Evolutionary conservation across 306 rosid species (phyloP), one percentile per base, ranked within the genome.

Genomic region (Acacia acuminata): DNA sequence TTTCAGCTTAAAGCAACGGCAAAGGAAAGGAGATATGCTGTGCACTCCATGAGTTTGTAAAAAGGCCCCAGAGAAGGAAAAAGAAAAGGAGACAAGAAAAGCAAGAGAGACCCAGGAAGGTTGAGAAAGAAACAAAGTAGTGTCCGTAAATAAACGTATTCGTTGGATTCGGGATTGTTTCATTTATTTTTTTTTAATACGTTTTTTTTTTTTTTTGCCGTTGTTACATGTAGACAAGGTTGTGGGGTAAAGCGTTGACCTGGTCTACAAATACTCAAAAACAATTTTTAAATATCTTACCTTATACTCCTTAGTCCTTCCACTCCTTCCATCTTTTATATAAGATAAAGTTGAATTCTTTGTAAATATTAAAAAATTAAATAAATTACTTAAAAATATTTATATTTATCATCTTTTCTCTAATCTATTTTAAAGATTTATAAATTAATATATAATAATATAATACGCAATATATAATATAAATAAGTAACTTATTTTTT

Each of bases 1-100:
- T 38, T 4, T 70, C 22, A 68, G 65, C 77, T 85, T 53, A 77
- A 81, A 79, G 82, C 79, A 86, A 73, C 14, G 83, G 60, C 85
- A 85, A 82, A 73, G 58, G 76, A 12, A 71, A 14, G 58, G n/a
- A 24, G 2, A 38, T 73, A 85, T 61, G 43, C 69, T 70, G 51
- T 75, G 81, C 74, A 71, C 20, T 74, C 88, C 83, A 79, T 84
- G 77, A 78, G 79, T 82, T 79, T 67, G 83, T 20, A 8, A 75
- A 79, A 86, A 81, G 81, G 85, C 51, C 83, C 82, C 45, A n/a
- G 40, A 40, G 83, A 82, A 71, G 67, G 66, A 64, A 42, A 43
- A 70, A 70, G 51, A 22, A 24, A 22, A 71, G 27, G 76, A 8
- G 40, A 71, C 58, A 11, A 22, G 55, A 44, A 70, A 70, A 70